Conservation (phyloP, 495 filamentous ascomycete genomes). For the Lepraria neglecta region DNA sequence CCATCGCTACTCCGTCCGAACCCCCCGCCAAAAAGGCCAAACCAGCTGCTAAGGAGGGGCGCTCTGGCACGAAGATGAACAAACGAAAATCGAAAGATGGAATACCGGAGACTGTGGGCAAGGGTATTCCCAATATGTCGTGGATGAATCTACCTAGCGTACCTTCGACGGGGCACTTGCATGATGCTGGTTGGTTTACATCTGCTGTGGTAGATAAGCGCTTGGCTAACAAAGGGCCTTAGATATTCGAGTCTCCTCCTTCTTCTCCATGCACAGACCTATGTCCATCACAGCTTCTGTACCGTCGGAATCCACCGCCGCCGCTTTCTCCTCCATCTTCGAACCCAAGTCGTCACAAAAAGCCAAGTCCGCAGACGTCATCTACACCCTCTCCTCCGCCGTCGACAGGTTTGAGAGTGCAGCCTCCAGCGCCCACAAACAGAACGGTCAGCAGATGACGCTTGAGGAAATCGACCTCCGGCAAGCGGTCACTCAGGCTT, state of each 20-base stretch:
- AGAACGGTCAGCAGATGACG: slow-evolving; percentile 32
- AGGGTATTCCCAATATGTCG: slow-evolving; percentile 1
- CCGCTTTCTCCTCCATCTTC: slow-evolving; percentile 78
- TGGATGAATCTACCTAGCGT: slow-evolving; percentile 66
- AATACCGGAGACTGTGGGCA: slow-evolving; percentile 4
- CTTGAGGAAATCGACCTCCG: slow-evolving; percentile 39
- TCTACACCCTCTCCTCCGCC: slow-evolving; percentile 68
- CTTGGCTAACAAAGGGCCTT: slow-evolving; percentile 23
- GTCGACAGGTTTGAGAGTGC: slow-evolving; percentile 65
- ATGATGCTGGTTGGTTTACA: slow-evolving; percentile 55
- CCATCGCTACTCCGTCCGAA: slow-evolving; percentile 22
- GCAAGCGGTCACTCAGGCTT: slow-evolving; percentile 43
- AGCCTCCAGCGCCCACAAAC: slow-evolving; percentile 36
- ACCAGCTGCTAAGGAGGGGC: slow-evolving; percentile 1
- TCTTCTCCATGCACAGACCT: slow-evolving; percentile 93
- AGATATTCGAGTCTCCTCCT: slow-evolving; percentile 84
- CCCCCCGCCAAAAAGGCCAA: slow-evolving; percentile 17
- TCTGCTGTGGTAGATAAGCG: slow-evolving; percentile 9
- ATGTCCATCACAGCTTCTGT: slow-evolving; percentile 79
- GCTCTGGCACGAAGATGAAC: slow-evolving; percentile 10
- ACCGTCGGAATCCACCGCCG: slow-evolving; percentile 61
- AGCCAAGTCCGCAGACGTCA: slow-evolving; percentile 54
- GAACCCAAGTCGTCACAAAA: slow-evolving; percentile 45
- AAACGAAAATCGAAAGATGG: slow-evolving; percentile 24
- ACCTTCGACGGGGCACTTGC: slow-evolving; percentile 72